Evolutionary conservation across 768 basidiomycete species (phyloP), one percentile per base, ranked within the genome.

Genomic region (Hericium erinaceus): DNA sequence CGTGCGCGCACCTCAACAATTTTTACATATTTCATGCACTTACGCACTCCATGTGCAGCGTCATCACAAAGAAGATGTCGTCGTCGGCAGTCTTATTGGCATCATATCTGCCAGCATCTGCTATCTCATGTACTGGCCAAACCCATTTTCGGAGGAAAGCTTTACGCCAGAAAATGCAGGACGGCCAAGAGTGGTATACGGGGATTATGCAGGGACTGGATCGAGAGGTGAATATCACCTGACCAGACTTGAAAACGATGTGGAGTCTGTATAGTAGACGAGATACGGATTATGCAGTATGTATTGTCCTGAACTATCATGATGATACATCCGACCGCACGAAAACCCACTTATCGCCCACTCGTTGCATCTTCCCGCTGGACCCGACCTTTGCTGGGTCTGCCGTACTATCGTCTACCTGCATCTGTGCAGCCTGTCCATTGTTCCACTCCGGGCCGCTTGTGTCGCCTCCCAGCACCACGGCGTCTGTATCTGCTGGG

Each of bases 311-410:
- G 8, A 15, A 46, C 44, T 22, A 40, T 54, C 58, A 61, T 48
- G 56, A 57, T 38, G 58, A 59, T 44, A 63, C 65, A 22, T 66
- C 64, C 40, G 60, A 58, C 61, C 75, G 79, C 61, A 83, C 80
- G 70, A 86, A 89, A 54, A 83, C 71, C 89, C 87, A 89, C 64
- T 78, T 81, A 69, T 84, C 88, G 44, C 82, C 85, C 20, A 88
- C 73, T 63, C 75, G 80, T 71, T 83, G 80, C 87, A 89, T 89
- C 58, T 77, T 61, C 38, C 68, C 69, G 6, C 59, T 58, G 22
- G 53, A 39, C 18, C 57, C 58, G 15, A 57, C 62, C n/a, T 54
- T 57, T 16, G 33, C 44, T n/a, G 22, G 57, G 48, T 22, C 24
- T 22, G n/a, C 52, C 24, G 22, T 40, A 11, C 24, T 59, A n/a